These are phyloP conservation scores for Boletales sp. DNA, from an alignment of 768 basidiomycete species.

Conservation along the genomic window DNA sequence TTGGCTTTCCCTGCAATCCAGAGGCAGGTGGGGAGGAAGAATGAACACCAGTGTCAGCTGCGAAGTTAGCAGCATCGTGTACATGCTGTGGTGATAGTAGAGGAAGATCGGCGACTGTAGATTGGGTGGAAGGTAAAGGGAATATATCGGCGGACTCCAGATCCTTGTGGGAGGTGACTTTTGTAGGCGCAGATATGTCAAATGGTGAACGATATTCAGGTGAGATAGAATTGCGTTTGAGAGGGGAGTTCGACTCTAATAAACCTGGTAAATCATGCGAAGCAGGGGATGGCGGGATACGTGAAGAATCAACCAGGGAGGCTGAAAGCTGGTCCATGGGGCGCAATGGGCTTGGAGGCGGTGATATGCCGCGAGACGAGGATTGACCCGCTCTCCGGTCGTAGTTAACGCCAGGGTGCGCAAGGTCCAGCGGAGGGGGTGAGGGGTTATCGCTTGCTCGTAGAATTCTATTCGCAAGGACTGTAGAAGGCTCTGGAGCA, in stretches of 20 bases:
- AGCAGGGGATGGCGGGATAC: not conserved
- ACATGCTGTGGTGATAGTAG: conserved; percentile 19
- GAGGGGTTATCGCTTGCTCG: conserved; percentile 76
- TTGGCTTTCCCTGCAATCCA: conserved; percentile 4
- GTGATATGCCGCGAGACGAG: conserved; percentile 8
- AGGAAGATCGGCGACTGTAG: conserved; percentile 21
- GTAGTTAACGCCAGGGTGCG: conserved; percentile 14
- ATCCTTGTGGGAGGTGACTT: not conserved
- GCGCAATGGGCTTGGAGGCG: conserved; percentile 32
- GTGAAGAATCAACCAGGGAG: conserved; percentile 1
- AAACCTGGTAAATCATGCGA: conserved; percentile 2
- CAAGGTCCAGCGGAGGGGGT: conserved; percentile 45
- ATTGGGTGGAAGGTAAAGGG: conserved; percentile 8
- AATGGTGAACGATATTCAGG: conserved; percentile 41
- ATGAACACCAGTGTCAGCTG: conserved; percentile 4
- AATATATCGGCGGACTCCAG: conserved; percentile 1
- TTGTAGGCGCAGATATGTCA: conserved; percentile 8
- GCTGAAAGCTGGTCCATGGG: conserved; percentile 18
- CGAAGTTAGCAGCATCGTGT: conserved; percentile 5
- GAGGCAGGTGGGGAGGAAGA: not conserved
- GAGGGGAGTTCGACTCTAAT: conserved; percentile 4
- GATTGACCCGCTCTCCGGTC: conserved; percentile 16
- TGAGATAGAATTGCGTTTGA: conserved; percentile 34
- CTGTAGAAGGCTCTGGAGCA: conserved; percentile 59
- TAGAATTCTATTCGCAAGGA: conserved; percentile 61